A percentile compares a stretch with the other conserved stretches of the same genome.
These are phyloP conservation scores for Trichoderma cornu-damae DNA, from an alignment of 2,329 filamentous ascomycete genomes.

Conservation along the genomic window DNA sequence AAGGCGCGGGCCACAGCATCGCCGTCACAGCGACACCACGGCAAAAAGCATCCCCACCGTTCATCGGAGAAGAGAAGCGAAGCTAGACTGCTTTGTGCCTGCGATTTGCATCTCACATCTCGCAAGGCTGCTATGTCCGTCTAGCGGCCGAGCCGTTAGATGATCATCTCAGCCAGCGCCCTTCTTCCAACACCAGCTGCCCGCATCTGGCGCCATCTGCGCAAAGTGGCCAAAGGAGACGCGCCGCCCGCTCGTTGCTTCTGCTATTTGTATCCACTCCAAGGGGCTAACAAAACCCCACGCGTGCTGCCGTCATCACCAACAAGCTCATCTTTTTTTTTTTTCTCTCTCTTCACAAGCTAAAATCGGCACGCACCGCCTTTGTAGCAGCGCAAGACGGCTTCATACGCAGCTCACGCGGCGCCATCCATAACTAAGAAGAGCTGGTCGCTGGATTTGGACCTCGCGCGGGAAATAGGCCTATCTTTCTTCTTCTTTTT, in stretches of 20 bases:
- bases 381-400: neutral
- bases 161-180: neutral
- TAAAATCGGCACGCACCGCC: constrained; percentile 12
- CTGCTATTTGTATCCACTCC: constrained; percentile 9
- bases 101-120: no score
- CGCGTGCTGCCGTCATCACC: constrained; percentile 18
- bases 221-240: neutral
- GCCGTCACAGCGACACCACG: neutral
- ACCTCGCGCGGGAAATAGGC: constrained; percentile 28
- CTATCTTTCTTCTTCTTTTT: neutral
- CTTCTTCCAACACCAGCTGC: neutral
- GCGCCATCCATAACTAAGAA: constrained; percentile 31
- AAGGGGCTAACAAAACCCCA: constrained; percentile 17
- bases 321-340: constrained; percentile 13
- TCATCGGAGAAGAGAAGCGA: no score
- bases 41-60: no score
- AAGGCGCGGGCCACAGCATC: neutral
- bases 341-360: constrained; percentile 5
- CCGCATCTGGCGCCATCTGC: constrained; percentile 7
- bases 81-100: no score
- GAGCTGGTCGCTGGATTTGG: constrained; percentile 28
- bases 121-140: no score
- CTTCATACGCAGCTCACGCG: neutral
- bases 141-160: no score
- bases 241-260: constrained; percentile 12